Evolutionary conservation across 306 rosid species (phyloP).

Genomic region (Pterocarpus santalinus): DNA sequence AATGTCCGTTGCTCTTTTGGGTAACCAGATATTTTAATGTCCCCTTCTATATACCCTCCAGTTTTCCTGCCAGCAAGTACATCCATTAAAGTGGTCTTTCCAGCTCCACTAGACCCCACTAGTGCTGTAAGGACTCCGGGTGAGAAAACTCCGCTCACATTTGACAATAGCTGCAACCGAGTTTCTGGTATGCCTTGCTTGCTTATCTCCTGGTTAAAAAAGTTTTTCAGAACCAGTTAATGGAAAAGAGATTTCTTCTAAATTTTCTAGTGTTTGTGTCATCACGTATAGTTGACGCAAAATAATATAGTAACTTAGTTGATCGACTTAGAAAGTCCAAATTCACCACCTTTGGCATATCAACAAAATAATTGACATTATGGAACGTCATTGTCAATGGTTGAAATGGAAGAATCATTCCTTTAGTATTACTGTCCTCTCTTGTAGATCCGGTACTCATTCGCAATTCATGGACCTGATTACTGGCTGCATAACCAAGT

Average conservation of each 20-base stretch:
- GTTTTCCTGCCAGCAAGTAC: conserved; percentile 97
- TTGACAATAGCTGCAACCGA: conserved; percentile 79
- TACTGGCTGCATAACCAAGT: conserved; percentile 52
- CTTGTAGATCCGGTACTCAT: conserved; percentile 33
- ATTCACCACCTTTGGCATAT: conserved; percentile 79
- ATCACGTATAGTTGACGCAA: neutral
- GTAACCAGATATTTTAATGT: conserved; percentile 81
- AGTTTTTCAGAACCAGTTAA: neutral
- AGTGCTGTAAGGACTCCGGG: conserved; percentile 94
- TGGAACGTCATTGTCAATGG: conserved; percentile 92
- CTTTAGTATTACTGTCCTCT: conserved; percentile 55
- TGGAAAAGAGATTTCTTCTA: conserved; percentile 9
- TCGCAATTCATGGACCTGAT: conserved; percentile 27
- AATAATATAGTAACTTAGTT: neutral
- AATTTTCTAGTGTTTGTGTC: conserved; percentile 19
- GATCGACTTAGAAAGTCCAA: conserved; percentile 27
- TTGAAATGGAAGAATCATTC: conserved; percentile 96
- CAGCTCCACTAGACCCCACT: conserved; percentile 97
- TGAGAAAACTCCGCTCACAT: conserved; percentile 87
- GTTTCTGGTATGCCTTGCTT: conserved; percentile 73
- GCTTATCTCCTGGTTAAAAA: conserved; percentile 64
- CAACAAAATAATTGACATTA: conserved; percentile 86
- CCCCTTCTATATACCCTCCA: conserved; percentile 91
- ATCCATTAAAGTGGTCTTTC: conserved; percentile 95
- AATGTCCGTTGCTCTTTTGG: conserved; percentile 81